Base-by-base conservation (phyloP, 345 rosid genomes). In the Viola odorata region DNA sequence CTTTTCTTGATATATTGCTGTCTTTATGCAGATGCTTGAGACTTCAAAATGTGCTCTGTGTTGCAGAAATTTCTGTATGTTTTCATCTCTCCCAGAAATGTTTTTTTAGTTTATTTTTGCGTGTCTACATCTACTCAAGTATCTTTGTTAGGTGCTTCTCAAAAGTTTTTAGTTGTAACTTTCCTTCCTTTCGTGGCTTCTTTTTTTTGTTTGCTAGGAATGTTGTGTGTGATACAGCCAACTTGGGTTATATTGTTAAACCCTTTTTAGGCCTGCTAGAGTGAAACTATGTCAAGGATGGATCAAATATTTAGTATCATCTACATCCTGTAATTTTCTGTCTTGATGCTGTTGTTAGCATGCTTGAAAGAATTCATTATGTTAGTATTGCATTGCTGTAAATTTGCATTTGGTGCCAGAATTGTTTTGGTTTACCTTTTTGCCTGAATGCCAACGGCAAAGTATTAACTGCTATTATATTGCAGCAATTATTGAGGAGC, bases 41-140 rank as follows among this genome's bases (percentile, higher is more conserved):
- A 75, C 96, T 92, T 83, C 90, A 72, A 69, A 87, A 69, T 83
- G 96, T 84, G 42, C 76, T 85, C 47, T 87, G 92, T 70, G 75
- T 70, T 67, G 62, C 76, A 49, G 97, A 92, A 81, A 78, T 85
- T 59, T 80, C 83, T 70, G 97, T 92, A 87, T 77, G 92, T 73
- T 68, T 56, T 15, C 60, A 41, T 60, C 53, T 57, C 47, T 17
- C 44, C 45, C 41, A 60, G 15, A 14, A 54, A 38, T 45, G 39
- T 38, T 44, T 58, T 51, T 12, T 9, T 12, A 42, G 13, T 13
- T n/a, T n/a, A 50, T 11, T n/a, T 45, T 58, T 41, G 32, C 8
- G 37, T 5, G 8, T 51, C 69, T 16, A 36, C 8, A 3, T 37
- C 45, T 42, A 41, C 38, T 36, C 32, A 23, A 23, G 2, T 23